Conservation (phyloP, 106 monocot species). For the Agapanthus africanus region DNA sequence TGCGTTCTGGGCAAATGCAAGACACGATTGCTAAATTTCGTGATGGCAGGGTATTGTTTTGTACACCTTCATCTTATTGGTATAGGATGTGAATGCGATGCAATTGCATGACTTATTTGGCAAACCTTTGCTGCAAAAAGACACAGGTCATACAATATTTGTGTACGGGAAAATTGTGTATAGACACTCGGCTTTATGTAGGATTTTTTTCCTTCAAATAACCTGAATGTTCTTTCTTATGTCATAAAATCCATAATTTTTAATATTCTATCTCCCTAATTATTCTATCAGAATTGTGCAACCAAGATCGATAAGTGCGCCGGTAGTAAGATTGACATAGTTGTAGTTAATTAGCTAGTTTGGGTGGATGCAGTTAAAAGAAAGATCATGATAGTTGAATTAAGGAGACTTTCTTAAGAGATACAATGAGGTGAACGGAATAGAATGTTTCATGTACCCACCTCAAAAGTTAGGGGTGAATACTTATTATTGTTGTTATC, state of each 20-base stretch:
- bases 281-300: neutral
- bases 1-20: slow-evolving; percentile 90
- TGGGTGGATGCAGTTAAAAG: too few species aligned
- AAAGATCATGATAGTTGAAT: too few species aligned
- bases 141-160: neutral
- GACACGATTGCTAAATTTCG: slow-evolving; percentile 97
- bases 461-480: too few species aligned
- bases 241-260: neutral
- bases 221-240: neutral
- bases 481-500: too few species aligned
- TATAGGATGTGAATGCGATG: neutral
- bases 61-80: neutral
- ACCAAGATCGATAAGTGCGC: too few species aligned
- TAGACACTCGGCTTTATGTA: neutral
- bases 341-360: too few species aligned
- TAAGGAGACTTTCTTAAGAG: too few species aligned
- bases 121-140: neutral
- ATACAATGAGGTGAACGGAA: too few species aligned
- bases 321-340: too few species aligned
- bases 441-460: too few species aligned
- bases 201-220: neutral
- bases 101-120: neutral
- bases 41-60: slow-evolving; percentile 82
- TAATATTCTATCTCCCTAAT: neutral
- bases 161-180: neutral